phyloP scores from a whole-genome alignment of 768 basidiomycete genomes.

The Piloderma croceum region DNA sequence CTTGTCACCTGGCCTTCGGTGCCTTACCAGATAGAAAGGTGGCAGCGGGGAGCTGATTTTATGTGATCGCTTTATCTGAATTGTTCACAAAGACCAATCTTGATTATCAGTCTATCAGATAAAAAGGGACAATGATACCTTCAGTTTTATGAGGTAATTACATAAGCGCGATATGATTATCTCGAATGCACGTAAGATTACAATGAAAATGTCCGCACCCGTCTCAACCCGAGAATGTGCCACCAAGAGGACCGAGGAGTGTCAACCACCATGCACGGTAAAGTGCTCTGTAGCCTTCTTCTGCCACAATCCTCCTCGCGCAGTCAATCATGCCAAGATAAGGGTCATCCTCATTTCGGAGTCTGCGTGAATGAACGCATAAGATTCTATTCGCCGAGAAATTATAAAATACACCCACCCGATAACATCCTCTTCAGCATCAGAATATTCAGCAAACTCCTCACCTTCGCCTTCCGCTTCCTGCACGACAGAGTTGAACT shows the following conservation, averaged over 20 bases:
- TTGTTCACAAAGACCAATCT: no score
- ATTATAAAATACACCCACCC: slow-evolving; percentile 43
- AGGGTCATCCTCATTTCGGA: slow-evolving; percentile 74
- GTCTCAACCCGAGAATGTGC: slow-evolving; percentile 44
- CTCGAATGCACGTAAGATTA: no score
- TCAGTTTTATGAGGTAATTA: no score
- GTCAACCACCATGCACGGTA: slow-evolving; percentile 89
- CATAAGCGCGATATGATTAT: no score
- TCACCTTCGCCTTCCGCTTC: slow-evolving; percentile 66
- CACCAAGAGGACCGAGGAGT: slow-evolving; percentile 53
- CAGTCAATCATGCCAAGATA: slow-evolving; percentile 74
- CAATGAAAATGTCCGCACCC: no score
- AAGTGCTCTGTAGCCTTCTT: slow-evolving; percentile 70
- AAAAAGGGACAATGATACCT: no score
- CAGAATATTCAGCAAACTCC: slow-evolving; percentile 56
- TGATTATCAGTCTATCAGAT: no score
- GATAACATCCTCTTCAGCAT: slow-evolving; percentile 77
- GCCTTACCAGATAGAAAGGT: no score
- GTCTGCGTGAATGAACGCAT: no score
- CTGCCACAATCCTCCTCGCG: slow-evolving; percentile 66
- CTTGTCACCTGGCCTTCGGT: no score
- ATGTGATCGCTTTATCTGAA: no score
- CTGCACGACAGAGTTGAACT: slow-evolving; percentile 69
- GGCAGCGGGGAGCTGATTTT: no score
- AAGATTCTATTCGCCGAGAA: background rate